Evolutionary conservation across 2,329 filamentous ascomycete genomes (phyloP).

Genomic region (Lasiodiplodia hormozganensis): DNA sequence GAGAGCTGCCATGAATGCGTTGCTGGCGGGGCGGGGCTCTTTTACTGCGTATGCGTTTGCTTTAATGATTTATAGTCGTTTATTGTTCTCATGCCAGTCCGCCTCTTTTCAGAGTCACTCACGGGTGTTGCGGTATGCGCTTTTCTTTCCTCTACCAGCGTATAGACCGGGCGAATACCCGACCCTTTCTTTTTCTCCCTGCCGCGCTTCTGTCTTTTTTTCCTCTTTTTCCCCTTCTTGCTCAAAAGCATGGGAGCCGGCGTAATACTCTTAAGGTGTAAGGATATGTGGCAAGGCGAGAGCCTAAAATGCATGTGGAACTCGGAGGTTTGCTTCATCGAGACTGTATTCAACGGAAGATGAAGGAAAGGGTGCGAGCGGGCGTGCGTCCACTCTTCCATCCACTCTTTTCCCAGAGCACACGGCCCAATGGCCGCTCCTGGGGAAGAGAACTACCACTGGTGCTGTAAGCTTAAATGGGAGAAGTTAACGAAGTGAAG

Average conservation of each 20-base stretch:
- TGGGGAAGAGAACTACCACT: too few species aligned
- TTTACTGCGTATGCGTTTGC: constrained; percentile 2
- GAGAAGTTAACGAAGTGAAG: too few species aligned
- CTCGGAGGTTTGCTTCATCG: not conserved
- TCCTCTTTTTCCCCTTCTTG: not conserved
- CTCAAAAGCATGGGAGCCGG: constrained; percentile 6
- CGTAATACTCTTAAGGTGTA: constrained; percentile 1
- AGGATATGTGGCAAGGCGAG: not conserved
- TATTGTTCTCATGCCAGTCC: not conserved
- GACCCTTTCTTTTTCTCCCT: not conserved
- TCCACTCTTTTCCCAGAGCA: not conserved
- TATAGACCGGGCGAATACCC: constrained; percentile 1
- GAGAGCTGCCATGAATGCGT: constrained; percentile 5
- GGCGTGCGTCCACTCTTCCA: too few species aligned
- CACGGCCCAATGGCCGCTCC: too few species aligned
- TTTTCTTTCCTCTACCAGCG: not conserved
- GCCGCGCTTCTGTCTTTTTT: not conserved
- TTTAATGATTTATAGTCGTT: not conserved
- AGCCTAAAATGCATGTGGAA: constrained; percentile 1
- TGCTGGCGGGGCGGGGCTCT: not conserved
- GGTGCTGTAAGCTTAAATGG: too few species aligned
- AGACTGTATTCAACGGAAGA: not conserved
- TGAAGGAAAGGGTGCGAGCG: not conserved
- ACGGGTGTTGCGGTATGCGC: not conserved
- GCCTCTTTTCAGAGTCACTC: not conserved